These are phyloP conservation scores for Auricularia sp. DNA, from an alignment of 768 basidiomycete species.

Conservation along the genomic window DNA sequence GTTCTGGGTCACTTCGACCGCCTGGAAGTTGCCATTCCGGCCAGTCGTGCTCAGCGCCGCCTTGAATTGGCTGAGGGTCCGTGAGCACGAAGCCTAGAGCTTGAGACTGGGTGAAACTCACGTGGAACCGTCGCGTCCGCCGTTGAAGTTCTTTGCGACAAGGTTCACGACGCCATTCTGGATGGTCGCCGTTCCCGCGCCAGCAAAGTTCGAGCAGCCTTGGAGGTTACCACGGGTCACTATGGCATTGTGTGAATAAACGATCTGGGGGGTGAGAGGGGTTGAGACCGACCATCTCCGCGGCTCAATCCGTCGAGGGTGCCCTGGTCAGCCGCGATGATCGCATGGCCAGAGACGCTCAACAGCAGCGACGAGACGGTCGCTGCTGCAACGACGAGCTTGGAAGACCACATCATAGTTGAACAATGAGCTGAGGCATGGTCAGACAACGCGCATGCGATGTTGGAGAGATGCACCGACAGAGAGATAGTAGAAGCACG, in stretches of 20 bases:
- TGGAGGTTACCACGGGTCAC: not conserved
- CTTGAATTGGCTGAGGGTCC: not conserved
- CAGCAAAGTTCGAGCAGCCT: not conserved
- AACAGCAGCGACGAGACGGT: not conserved
- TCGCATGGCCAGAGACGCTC: not conserved
- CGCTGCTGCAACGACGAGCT: not conserved
- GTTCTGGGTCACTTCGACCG: not conserved
- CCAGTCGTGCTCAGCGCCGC: not conserved
- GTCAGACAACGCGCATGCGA: not conserved
- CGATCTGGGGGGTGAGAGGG: not conserved
- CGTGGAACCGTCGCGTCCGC: not conserved
- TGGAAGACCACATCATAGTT: conserved; percentile 1
- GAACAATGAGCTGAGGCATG: too few species aligned
- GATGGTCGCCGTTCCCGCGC: not conserved
- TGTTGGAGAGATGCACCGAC: not conserved
- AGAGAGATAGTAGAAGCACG: not conserved
- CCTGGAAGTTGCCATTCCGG: not conserved
- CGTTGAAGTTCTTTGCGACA: conserved; percentile 1
- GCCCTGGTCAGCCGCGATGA: not conserved
- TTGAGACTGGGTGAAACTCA: not conserved
- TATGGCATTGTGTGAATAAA: not conserved
- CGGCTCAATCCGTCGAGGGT: not conserved
- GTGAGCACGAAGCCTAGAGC: not conserved
- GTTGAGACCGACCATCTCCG: not conserved
- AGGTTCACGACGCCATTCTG: not conserved